Evolutionary conservation across 169 alveolate genomes (phyloP), one percentile per base, ranked within the genome.

Genomic region (Cryptosporidium muris): DNA sequence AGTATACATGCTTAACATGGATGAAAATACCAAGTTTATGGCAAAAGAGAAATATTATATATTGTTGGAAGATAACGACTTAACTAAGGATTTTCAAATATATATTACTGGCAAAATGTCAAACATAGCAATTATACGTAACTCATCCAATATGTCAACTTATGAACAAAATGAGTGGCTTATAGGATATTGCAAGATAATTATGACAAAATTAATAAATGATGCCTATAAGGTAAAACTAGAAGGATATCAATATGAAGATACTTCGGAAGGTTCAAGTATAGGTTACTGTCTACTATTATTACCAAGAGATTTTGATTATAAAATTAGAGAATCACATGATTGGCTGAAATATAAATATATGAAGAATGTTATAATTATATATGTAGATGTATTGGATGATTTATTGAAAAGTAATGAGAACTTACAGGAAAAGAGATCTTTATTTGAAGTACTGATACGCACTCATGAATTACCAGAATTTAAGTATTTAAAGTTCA

Each of bases 381-480:
- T 58, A 42, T 74, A 58, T 60, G 42, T 68, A 9, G 85, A 74
- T 74, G 60, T 52, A 43, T 58, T 74, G 64, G 40, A 66, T 40
- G 4, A 34, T 25, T 25, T 25, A 25, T 25, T 25, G 25, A 25
- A 25, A 25, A 25, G 25, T 16, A 45, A 62, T 16, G 36, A 25
- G 37, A 43, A 43, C 2, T 36, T 63, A 0, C 54, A 11, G 14
- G 85, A 63, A 2, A 64, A 74, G 47, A 58, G 54, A 45, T 74
- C 85, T 2, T 43, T 74, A 3, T 16, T 74, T 74, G 85, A 74
- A 42, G 60, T 74, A 37, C 40, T 74, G 34, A 25, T 74, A 5
- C 42, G 85, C 54, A 58, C 60, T 34, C 85, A 74, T 14, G 85
- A 74, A 58, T 60, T 74, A 58, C 60, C 36, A 25, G 60, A 42